These are phyloP conservation scores for Phytophthora agathidicida DNA, from an alignment of 352 stramenopile species.

Conservation along the genomic window DNA sequence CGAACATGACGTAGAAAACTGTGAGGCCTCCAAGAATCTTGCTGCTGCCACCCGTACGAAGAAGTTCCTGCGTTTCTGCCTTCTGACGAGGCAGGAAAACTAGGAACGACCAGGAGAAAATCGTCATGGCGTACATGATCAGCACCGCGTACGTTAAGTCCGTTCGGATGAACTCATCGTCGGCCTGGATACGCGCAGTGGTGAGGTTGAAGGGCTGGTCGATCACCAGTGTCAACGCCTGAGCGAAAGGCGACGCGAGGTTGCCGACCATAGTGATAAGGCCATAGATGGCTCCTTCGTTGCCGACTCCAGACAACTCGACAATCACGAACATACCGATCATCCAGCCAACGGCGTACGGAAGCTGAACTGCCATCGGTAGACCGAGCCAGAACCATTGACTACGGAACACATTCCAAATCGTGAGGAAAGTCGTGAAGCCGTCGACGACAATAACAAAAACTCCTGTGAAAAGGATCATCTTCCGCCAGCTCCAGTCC, in stretches of 20 bases:
- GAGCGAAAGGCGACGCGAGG: constrained; percentile 39
- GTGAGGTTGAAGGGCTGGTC: constrained; percentile 39
- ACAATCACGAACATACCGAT: constrained; percentile 45
- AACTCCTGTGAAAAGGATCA: constrained; percentile 36
- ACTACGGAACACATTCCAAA: constrained; percentile 46
- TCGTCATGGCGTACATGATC: constrained; percentile 43
- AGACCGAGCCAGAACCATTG: constrained; percentile 48
- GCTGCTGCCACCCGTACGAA: constrained; percentile 34
- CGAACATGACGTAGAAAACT: constrained; percentile 35
- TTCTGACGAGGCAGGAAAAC: constrained; percentile 41
- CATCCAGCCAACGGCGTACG: constrained; percentile 42
- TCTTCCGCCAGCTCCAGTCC: constrained; percentile 48
- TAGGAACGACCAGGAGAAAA: constrained; percentile 41
- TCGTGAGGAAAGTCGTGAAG: constrained; percentile 39
- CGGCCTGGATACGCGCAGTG: constrained; percentile 38
- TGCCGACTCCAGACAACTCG: constrained; percentile 47
- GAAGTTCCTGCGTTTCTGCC: constrained; percentile 37
- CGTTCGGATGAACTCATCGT: constrained; percentile 38
- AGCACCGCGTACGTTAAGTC: constrained; percentile 41
- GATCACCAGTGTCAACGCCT: constrained; percentile 38
- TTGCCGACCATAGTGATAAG: constrained; percentile 51
- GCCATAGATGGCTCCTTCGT: constrained; percentile 49
- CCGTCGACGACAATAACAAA: constrained; percentile 32
- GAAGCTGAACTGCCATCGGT: constrained; percentile 38
- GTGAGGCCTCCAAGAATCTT: constrained; percentile 36